Base-by-base conservation (phyloP, 805 yeast genomes). In the Starmera quercuum region DNA sequence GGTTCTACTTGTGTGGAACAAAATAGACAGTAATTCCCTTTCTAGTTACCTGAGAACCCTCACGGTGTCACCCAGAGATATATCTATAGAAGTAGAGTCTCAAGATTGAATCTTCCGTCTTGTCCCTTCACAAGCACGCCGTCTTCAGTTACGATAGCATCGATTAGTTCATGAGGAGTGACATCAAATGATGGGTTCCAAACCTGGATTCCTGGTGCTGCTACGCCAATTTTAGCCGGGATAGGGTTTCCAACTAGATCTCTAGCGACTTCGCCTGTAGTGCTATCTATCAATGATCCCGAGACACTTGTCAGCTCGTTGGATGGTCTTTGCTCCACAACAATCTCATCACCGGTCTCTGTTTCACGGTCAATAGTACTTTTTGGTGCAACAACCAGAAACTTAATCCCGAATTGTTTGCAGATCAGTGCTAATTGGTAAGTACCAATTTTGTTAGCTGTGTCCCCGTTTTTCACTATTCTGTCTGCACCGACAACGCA, bases 121-220 rank as follows among this genome's bases (percentile, higher is more conserved):
- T 64, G 60, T n/a, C n/a, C n/a, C 49, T 83, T 83, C 22, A 60
- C 58, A 15, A 71, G 66, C 2, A 67, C 77, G 3, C 73, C 72
- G 35, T 75, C 73, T 59, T 90, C 97, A 1, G 97, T 90, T 23
- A 90, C 85, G 39, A 92, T 86, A 38, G 86, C 83, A 52, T 87
- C 96, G 35, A 90, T 87, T 25, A 81, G 61, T 29, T 68, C 70
- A 47, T 79, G 78, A 0, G 95, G 95, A 4, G 97, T 86, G 12
- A 92, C 86, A 52, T 90, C 98, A 50, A 90, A 90, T 0, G 97
- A 82, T 1, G 98, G 98, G 50, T 92, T 92, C 97, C 97, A 90
- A 2, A 87, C 95, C 5, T 68, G 62, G 21, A 88, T 80, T 1
- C 81, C 83, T 2, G 83, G 82, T 4, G 97, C 92, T 1, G 96